Evolutionary conservation across 306 rosid species (phyloP), one percentile per base, ranked within the genome.

Genomic region (Rosa rugosa): DNA sequence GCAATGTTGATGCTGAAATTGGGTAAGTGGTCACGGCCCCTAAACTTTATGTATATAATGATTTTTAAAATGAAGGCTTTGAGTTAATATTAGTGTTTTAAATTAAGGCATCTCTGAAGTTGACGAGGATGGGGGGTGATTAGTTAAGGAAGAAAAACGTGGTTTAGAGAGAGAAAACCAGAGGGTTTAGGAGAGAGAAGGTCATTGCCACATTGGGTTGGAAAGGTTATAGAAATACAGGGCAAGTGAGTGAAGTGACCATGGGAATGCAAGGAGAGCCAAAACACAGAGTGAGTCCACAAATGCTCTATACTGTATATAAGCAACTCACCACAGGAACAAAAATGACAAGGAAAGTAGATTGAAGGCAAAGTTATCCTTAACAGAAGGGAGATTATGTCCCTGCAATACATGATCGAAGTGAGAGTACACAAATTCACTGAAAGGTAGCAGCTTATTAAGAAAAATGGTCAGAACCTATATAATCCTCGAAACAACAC

Each of bases 201-300:
- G 1, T 64, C 62, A 9, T 65, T 46, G 41, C 7, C 41, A 11
- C 13, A 13, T 5, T 60, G 38, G 54, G 76, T 63, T 69, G n/a
- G 17, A 71, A 11, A 74, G 45, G 20, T 62, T 87, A 86, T 87
- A 89, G 80, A 89, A 80, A 72, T 8, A 25, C 57, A 63, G 60
- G 14, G 11, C 44, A 74, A 20, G 3, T n/a, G n/a, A n/a, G n/a
- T n/a, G n/a, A n/a, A n/a, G n/a, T 54, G 41, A 11, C 66, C 81
- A 47, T 9, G 2, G 12, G 8, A 65, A 40, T 56, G 73, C 85
- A 31, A 59, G 31, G 51, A 62, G 79, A 80, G 79, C 42, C 50
- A 71, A 42, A 8, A 27, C 14, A n/a, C 49, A 40, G 41, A 79
- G 87, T 14, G 82, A 88, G 79, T 49, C 73, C 59, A 54, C 75